A percentile compares a stretch with the other conserved stretches of the same genome.
Conservation (phyloP, 2,329 filamentous ascomycete genomes). For the Ophiostoma novo-ulmi region DNA sequence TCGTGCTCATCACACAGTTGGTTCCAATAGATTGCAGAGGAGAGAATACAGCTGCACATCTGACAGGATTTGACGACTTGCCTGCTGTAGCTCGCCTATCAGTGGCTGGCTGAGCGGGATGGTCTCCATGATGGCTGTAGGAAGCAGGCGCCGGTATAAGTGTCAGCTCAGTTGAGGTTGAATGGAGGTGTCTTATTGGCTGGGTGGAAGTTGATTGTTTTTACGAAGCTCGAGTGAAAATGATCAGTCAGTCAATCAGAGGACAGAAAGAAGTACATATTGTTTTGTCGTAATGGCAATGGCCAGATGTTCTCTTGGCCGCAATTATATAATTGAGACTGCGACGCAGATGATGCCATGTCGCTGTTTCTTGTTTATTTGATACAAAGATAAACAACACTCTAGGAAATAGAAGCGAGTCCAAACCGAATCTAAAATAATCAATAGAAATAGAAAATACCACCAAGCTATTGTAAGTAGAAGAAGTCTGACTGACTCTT, state of each 20-base stretch:
- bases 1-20: not conserved
- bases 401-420: not conserved
- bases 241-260: not conserved
- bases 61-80: not conserved
- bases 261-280: not conserved
- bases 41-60: not conserved
- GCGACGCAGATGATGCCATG: not conserved
- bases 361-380: not conserved
- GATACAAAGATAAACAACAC: no score
- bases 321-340: not conserved
- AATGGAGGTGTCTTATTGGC: not conserved
- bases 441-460: not conserved
- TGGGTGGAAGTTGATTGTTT: not conserved
- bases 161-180: not conserved
- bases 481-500: no score
- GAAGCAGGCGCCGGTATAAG: not conserved
- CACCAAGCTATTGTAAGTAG: not conserved
- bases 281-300: not conserved
- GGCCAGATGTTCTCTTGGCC: not conserved
- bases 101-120: not conserved
- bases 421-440: not conserved
- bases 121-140: not conserved
- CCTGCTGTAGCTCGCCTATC: slow-evolving; percentile 11
- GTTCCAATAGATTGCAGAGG: not conserved
- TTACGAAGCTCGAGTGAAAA: not conserved